Conservation (phyloP, 2,329 filamentous ascomycete species). For the Neodidymelliopsis sp. region DNA sequence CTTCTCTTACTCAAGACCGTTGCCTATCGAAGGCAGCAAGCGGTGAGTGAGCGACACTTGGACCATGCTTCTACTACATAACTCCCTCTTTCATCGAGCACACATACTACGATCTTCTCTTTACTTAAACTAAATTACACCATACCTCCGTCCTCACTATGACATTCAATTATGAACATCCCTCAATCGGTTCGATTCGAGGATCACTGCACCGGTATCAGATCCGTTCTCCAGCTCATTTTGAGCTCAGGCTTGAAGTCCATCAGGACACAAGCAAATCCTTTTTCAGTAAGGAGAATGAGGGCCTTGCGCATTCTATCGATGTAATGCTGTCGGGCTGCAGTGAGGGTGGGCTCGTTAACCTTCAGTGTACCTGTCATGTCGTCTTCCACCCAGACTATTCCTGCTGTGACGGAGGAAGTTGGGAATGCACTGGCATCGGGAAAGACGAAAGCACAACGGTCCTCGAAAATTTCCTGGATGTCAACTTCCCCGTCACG, state of each 20-base stretch:
- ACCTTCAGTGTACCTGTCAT: neutral
- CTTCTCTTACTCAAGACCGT: too few relatives aligned
- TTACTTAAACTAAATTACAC: neutral
- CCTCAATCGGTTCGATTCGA: neutral
- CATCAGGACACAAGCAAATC: neutral
- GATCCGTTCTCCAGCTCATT: neutral
- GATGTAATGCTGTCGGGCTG: neutral
- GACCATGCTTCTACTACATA: too few relatives aligned
- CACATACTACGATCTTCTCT: too few relatives aligned
- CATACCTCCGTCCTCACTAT: too few relatives aligned
- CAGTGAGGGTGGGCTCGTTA: neutral
- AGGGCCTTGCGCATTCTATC: too few relatives aligned
- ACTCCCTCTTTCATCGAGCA: too few relatives aligned
- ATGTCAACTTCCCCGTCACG: conserved; percentile 3
- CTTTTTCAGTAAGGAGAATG: neutral
- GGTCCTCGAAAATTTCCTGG: conserved; percentile 14
- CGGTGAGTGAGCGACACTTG: too few relatives aligned
- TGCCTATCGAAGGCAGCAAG: too few relatives aligned
- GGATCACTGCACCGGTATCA: neutral
- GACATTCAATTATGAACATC: neutral
- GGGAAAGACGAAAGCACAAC: neutral
- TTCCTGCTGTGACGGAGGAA: neutral
- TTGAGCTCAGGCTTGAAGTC: neutral
- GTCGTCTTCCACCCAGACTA: neutral
- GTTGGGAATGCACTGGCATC: neutral